Base-by-base conservation (phyloP, 306 rosid genomes). In the Arachis hypogaea region DNA sequence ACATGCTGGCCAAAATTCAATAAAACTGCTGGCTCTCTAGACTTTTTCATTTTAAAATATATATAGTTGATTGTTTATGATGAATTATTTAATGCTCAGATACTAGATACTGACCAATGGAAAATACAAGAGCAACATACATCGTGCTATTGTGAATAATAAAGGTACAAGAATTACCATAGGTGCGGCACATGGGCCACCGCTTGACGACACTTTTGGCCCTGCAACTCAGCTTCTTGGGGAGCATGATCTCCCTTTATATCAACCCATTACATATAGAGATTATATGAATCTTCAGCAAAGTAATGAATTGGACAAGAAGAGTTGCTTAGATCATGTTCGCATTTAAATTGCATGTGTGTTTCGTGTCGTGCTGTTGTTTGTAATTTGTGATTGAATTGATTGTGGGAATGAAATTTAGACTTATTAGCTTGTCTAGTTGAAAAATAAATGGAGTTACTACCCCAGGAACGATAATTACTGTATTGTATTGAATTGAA, bases 81-180 rank as follows among this genome's bases (percentile, higher is more conserved):
- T 52, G 22, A 3, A 52, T 52, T 52, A 22, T 22, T 52, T 52
- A 1, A n/a, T 52, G 29, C 28, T 52, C 58, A 52, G 58, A 52
- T 52, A 52, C 7, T 52, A 52, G 58, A 52, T 52, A 52, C 7
- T 52, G 29, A 52, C 83, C 1, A 89, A 87, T 30, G 92, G 92
- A 7, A 80, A 68, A 66, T 85, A 87, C 80, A 83, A 85, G 87
- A 89, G 95, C 57, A 81, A 87, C n/a, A 47, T 87, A 16, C 95
- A 89, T 40, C 77, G 92, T 56, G 96, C 90, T 3, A 36, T 71
- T 5, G 92, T 84, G 54, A 85, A 89, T 46, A 46, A 67, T 10
- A 82, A 74, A 47, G 81, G 57, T 14, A 59, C 86, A 0, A 83
- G 96, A 71, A 80, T 89, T 45, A 83, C 92, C 0, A 11, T 85